phyloP scores from a whole-genome alignment of 768 basidiomycete genomes.

The Boletus huronensis region DNA sequence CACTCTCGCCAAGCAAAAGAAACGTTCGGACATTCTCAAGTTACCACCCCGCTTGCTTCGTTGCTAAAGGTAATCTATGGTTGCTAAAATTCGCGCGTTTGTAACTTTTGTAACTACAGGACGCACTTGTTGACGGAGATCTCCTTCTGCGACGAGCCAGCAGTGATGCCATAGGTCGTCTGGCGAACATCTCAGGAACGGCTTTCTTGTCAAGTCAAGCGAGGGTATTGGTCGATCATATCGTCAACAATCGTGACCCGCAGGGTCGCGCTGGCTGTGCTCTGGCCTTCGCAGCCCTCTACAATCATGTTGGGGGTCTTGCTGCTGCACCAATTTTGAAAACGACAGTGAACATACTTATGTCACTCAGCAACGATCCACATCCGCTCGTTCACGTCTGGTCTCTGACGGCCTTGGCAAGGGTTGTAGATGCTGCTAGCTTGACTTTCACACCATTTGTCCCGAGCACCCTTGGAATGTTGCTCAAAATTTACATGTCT shows the following conservation, averaged over 20 bases:
- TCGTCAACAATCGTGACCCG: constrained; percentile 93
- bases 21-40: constrained; percentile 60
- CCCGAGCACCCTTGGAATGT: constrained; percentile 81
- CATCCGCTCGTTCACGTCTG: constrained; percentile 96
- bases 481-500: constrained; percentile 84
- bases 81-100: constrained; percentile 6
- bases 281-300: constrained; percentile 87
- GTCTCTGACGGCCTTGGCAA: constrained; percentile 80
- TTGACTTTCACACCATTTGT: constrained; percentile 89
- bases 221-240: constrained; percentile 87
- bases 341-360: constrained; percentile 91
- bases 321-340: constrained; percentile 92
- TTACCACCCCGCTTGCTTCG: constrained; percentile 57
- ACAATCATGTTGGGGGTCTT: constrained; percentile 89
- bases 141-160: constrained; percentile 68
- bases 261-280: constrained; percentile 91
- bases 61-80: constrained; percentile 70
- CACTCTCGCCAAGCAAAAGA: constrained; percentile 61
- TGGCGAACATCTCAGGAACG: constrained; percentile 80
- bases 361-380: constrained; percentile 93
- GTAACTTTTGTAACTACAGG: constrained; percentile 39
- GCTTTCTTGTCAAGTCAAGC: constrained; percentile 82
- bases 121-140: constrained; percentile 79
- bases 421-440: constrained; percentile 89
- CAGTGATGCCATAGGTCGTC: constrained; percentile 85